Conservation (phyloP, 495 filamentous ascomycete genomes). For the Penicillium coffeae region DNA sequence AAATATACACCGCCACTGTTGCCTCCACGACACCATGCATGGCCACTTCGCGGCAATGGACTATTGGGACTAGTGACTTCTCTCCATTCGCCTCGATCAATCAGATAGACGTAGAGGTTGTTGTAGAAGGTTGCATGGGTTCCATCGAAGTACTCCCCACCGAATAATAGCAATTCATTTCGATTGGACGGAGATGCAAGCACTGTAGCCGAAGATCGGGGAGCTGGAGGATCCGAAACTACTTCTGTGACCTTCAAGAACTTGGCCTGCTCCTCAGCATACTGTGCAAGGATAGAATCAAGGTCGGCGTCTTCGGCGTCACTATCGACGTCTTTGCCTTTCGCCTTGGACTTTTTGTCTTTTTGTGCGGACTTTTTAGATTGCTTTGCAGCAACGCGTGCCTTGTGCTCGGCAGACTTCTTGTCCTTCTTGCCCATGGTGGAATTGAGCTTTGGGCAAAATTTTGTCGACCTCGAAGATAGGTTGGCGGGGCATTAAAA, state of each 20-base stretch:
- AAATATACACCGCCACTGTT: constrained; percentile 84
- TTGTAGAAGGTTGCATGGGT: constrained; percentile 61
- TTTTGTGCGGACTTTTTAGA: constrained; percentile 63
- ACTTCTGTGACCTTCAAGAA: constrained; percentile 91
- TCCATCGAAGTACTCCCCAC: constrained; percentile 71
- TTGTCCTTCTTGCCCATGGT: constrained; percentile 53
- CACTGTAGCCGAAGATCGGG: constrained; percentile 73
- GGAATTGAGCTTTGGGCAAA: constrained; percentile 2
- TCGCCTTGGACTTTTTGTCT: constrained; percentile 69
- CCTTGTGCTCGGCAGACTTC: constrained; percentile 54
- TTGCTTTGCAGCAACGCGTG: constrained; percentile 51
- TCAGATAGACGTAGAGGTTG: constrained; percentile 82
- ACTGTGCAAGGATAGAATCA: constrained; percentile 93
- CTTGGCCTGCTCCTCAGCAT: constrained; percentile 75
- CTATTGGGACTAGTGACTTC: constrained; percentile 85
- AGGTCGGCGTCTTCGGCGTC: constrained; percentile 91
- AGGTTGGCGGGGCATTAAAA: constrained; percentile 26
- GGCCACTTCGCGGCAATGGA: constrained; percentile 84
- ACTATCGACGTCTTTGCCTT: constrained; percentile 61
- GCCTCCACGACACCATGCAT: constrained; percentile 86
- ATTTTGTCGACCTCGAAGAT: constrained; percentile 6
- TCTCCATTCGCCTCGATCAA: constrained; percentile 83
- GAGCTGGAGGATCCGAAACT: constrained; percentile 66
- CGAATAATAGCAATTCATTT: constrained; percentile 89
- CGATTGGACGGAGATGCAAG: constrained; percentile 78